Evolutionary conservation across 169 alveolate genomes (phyloP).

Genomic region (Nephromyces sp.): DNA sequence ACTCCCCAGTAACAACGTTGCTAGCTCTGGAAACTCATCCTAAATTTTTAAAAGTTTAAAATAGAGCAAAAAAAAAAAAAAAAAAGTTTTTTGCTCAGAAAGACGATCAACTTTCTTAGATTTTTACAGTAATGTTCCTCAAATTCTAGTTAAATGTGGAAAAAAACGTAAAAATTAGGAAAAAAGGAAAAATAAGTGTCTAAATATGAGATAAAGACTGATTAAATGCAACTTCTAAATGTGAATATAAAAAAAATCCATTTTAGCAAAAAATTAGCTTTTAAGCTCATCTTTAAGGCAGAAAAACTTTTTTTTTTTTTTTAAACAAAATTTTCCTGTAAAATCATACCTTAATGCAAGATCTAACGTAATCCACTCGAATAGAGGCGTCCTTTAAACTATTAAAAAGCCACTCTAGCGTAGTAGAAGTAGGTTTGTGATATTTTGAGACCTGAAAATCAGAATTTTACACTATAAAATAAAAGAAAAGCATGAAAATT

Average conservation of each 20-base stretch:
- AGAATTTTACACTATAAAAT: not conserved
- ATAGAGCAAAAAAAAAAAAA: not conserved
- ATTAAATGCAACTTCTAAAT: not conserved
- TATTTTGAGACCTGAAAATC: not conserved
- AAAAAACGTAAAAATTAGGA: too few species aligned
- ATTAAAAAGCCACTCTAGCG: conserved; percentile 5
- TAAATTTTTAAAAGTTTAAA: not conserved
- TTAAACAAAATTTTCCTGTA: not conserved
- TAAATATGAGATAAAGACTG: not conserved
- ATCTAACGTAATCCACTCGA: not conserved
- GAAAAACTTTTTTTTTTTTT: too few species aligned
- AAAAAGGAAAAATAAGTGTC: not conserved
- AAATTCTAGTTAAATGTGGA: too few species aligned
- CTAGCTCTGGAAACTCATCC: conserved; percentile 7
- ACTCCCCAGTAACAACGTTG: not conserved
- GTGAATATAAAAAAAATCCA: not conserved
- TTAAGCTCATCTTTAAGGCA: not conserved
- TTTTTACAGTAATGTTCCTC: too few species aligned
- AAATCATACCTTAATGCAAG: not conserved
- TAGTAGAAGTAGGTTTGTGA: not conserved
- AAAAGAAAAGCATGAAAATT: not conserved
- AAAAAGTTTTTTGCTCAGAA: not conserved
- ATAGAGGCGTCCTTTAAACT: conserved; percentile 1
- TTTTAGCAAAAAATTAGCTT: not conserved
- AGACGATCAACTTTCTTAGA: too few species aligned